Percentiles rank a stretch among this genome's conserved stretches.
phyloP scores from a whole-genome alignment of 129 eudicot genomes.

The Arctium lappa region DNA sequence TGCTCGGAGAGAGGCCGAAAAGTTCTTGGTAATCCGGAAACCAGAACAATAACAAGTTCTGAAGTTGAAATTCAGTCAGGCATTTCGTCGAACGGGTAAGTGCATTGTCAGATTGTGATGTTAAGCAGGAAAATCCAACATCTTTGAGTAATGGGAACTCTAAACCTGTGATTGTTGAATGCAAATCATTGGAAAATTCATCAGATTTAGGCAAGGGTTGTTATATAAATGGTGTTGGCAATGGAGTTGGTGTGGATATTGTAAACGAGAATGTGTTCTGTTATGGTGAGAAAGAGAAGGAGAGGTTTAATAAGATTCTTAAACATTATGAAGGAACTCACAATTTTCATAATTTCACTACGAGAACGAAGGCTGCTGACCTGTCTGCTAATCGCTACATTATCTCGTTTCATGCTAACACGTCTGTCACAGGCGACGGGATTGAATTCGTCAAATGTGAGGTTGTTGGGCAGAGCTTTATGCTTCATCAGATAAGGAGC shows the following conservation, averaged over 20 bases:
- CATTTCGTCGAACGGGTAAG: conserved; percentile 38
- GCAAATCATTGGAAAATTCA: neutral
- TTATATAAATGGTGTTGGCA: conserved; percentile 6
- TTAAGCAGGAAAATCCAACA: neutral
- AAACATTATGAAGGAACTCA: conserved; percentile 84
- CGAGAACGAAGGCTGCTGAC: conserved; percentile 77
- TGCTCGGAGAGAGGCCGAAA: conserved; percentile 91
- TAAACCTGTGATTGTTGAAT: conserved; percentile 8
- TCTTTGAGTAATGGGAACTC: conserved; percentile 4
- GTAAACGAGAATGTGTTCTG: conserved; percentile 38
- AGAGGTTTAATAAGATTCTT: conserved; percentile 72
- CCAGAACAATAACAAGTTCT: neutral
- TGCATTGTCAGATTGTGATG: conserved; percentile 15
- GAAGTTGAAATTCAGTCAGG: conserved; percentile 28
- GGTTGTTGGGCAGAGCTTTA: conserved; percentile 92
- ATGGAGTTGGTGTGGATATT: neutral
- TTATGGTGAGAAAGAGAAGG: conserved; percentile 62
- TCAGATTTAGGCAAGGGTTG: neutral
- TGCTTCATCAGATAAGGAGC: conserved; percentile 92
- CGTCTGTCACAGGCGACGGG: conserved; percentile 57
- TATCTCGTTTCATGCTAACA: conserved; percentile 60
- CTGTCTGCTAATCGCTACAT: conserved; percentile 76
- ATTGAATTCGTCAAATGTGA: conserved; percentile 91
- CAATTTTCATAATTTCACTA: conserved; percentile 88
- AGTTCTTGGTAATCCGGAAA: conserved; percentile 40